Evolutionary conservation across 2,329 filamentous ascomycete species (phyloP).

Genomic region (Chalara sp.): DNA sequence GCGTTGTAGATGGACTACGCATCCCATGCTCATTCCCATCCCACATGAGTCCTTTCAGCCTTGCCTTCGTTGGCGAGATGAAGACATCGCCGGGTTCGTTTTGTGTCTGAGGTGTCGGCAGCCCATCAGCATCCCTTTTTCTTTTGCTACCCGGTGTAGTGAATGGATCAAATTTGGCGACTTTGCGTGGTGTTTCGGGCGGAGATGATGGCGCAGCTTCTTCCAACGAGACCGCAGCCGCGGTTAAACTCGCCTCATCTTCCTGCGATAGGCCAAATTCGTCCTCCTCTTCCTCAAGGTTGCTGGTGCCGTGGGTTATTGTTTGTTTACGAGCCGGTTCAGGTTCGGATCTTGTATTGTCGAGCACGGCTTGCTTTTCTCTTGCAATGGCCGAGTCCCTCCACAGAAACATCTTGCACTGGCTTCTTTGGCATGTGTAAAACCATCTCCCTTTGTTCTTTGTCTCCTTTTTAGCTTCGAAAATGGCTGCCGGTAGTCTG

Average conservation of each 20-base stretch:
- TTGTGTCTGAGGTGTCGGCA: constrained; percentile 21
- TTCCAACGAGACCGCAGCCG: constrained; percentile 4
- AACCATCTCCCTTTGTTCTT: constrained; percentile 45
- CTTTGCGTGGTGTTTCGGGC: constrained; percentile 22
- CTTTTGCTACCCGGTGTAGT: constrained; percentile 23
- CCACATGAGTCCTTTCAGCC: constrained; percentile 14
- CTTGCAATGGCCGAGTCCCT: constrained; percentile 42
- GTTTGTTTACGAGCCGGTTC: constrained; percentile 12
- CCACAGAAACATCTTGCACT: constrained; percentile 54
- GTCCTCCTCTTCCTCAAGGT: constrained; percentile 14
- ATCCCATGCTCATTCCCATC: constrained; percentile 18
- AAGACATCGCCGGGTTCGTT: constrained; percentile 16
- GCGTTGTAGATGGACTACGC: constrained; percentile 18
- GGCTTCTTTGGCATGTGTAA: constrained; percentile 44
- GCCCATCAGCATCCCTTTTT: constrained; percentile 16
- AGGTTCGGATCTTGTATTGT: constrained; percentile 38
- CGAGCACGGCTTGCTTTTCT: constrained; percentile 36
- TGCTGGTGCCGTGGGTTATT: constrained; percentile 12
- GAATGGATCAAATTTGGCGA: constrained; percentile 10
- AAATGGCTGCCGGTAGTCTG: constrained; percentile 5
- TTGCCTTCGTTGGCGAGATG: constrained; percentile 9
- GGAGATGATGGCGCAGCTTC: constrained; percentile 3
- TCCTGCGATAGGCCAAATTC: constrained; percentile 20
- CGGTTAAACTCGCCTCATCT: constrained; percentile 13
- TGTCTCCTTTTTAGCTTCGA: constrained; percentile 40